Conservation (phyloP, 2,329 filamentous ascomycete species). For the Trichoderma aggressivum region DNA sequence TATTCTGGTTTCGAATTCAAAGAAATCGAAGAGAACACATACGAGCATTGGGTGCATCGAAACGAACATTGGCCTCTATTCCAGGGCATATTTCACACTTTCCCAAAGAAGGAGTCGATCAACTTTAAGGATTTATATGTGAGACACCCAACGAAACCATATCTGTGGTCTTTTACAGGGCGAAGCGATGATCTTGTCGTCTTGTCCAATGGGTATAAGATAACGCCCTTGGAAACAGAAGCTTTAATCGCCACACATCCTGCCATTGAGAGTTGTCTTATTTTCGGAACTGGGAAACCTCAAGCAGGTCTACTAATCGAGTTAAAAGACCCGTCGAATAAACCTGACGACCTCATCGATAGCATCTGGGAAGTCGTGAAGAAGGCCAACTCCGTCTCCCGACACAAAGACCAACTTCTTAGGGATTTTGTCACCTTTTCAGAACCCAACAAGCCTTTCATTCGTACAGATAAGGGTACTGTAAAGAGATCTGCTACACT, state of each 20-base stretch:
- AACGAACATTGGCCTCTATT: constrained; percentile 30
- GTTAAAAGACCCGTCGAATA: constrained; percentile 24
- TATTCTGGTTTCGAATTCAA: constrained; percentile 36
- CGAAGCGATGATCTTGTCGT: constrained; percentile 32
- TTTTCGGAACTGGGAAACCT: constrained; percentile 28
- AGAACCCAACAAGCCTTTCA: constrained; percentile 41
- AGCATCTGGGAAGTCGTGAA: constrained; percentile 44
- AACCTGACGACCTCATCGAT: constrained; percentile 34
- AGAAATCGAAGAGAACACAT: constrained; percentile 29
- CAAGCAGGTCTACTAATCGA: constrained; percentile 30
- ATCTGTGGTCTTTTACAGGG: constrained; percentile 31
- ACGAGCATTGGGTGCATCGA: constrained; percentile 33
- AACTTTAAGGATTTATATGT: constrained; percentile 33
- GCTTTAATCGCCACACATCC: constrained; percentile 28
- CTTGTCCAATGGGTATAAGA: constrained; percentile 33
- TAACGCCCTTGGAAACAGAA: constrained; percentile 31
- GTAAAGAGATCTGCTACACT: constrained; percentile 41
- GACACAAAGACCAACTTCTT: constrained; percentile 41
- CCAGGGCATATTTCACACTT: constrained; percentile 35
- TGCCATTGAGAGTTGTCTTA: constrained; percentile 27
- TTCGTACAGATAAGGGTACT: constrained; percentile 44
- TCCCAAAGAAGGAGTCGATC: constrained; percentile 27
- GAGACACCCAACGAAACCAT: constrained; percentile 27
- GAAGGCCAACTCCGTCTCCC: constrained; percentile 39
- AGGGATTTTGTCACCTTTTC: constrained; percentile 42